These are phyloP conservation scores for Penicillium capsulatum DNA, from an alignment of 2,329 filamentous ascomycete species.

Conservation along the genomic window DNA sequence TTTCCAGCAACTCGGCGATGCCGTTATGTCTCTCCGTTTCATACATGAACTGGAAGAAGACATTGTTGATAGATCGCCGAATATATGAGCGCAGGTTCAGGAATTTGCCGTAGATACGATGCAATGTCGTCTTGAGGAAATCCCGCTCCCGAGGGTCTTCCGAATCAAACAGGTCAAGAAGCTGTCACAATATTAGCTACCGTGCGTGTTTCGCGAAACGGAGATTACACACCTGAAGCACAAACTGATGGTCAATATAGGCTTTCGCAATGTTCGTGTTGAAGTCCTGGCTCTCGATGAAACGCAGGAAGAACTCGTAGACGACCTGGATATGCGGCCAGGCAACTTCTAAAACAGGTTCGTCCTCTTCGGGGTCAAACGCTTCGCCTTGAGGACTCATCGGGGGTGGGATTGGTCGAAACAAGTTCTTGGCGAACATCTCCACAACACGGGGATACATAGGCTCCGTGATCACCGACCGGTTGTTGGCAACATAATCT, in stretches of 20 bases:
- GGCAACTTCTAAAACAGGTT: slow-evolving; percentile 93
- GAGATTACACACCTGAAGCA: slow-evolving; percentile 60
- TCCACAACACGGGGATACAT: slow-evolving; percentile 99
- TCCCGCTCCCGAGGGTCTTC: slow-evolving; percentile 95
- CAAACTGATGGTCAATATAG: slow-evolving; percentile 97
- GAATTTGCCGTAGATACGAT: slow-evolving; percentile 98
- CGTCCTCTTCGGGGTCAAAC: slow-evolving; percentile 97
- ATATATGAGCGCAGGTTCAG: slow-evolving; percentile 97
- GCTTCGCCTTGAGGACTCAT: slow-evolving; percentile 98
- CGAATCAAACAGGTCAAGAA: slow-evolving; percentile 97
- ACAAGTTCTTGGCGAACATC: slow-evolving; percentile 99
- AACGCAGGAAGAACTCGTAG: slow-evolving; percentile 97
- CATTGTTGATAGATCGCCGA: slow-evolving; percentile 97
- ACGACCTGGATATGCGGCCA: slow-evolving; percentile 99
- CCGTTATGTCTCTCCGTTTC: slow-evolving; percentile 98
- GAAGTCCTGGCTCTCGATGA: slow-evolving; percentile 99
- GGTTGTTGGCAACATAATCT: slow-evolving; percentile 97
- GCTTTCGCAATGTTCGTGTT: slow-evolving; percentile 99
- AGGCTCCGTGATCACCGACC: slow-evolving; percentile 95
- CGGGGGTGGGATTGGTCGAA: slow-evolving; percentile 92
- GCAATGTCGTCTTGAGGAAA: slow-evolving; percentile 95
- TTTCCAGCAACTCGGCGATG: slow-evolving; percentile 93
- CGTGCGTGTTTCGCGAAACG: background rate
- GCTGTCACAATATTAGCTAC: slow-evolving; percentile 42
- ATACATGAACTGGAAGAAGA: slow-evolving; percentile 99